These are phyloP conservation scores for Puccinia novopanici DNA, from an alignment of 1,284 basidiomycete genomes.

Conservation along the genomic window DNA sequence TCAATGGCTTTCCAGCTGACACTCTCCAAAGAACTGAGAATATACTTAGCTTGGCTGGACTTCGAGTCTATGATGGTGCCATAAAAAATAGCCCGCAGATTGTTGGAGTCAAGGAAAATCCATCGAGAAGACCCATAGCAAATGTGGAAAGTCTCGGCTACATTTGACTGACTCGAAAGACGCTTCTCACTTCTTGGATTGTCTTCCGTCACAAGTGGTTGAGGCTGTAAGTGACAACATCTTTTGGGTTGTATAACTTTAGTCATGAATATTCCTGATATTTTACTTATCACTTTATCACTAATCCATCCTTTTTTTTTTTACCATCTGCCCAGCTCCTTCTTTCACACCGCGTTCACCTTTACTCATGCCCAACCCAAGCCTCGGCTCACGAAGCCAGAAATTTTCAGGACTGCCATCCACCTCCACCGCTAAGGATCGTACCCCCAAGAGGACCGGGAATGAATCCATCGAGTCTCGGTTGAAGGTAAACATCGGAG, in stretches of 20 bases:
- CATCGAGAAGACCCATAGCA: slow-evolving; percentile 41
- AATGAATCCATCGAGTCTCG: slow-evolving; percentile 37
- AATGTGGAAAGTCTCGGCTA: slow-evolving; percentile 10
- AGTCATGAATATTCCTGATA: no score
- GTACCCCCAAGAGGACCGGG: slow-evolving; percentile 19
- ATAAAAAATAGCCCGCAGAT: slow-evolving; percentile 91
- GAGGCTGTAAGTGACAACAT: no score
- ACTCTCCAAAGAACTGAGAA: slow-evolving; percentile 84
- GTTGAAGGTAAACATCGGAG: slow-evolving; percentile 27
- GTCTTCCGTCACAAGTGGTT: no score
- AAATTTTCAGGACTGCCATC: slow-evolving; percentile 19
- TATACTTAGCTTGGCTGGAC: slow-evolving; percentile 79
- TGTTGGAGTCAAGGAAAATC: slow-evolving; percentile 78
- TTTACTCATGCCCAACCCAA: slow-evolving; percentile 18
- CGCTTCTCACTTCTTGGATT: no score
- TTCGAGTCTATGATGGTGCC: no score
- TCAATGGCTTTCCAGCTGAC: slow-evolving; percentile 83
- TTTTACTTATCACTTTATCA: no score
- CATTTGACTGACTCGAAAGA: no score
- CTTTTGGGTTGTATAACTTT: no score
- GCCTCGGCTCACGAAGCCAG: slow-evolving; percentile 16
- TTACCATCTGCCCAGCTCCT: no score
- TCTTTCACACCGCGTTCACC: no score
- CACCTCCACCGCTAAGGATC: not conserved
- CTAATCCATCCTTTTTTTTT: no score